A percentile compares a stretch with the other conserved stretches of the same genome.
Conservation (phyloP, 805 yeast species). For the Clavispora vitiphila region DNA sequence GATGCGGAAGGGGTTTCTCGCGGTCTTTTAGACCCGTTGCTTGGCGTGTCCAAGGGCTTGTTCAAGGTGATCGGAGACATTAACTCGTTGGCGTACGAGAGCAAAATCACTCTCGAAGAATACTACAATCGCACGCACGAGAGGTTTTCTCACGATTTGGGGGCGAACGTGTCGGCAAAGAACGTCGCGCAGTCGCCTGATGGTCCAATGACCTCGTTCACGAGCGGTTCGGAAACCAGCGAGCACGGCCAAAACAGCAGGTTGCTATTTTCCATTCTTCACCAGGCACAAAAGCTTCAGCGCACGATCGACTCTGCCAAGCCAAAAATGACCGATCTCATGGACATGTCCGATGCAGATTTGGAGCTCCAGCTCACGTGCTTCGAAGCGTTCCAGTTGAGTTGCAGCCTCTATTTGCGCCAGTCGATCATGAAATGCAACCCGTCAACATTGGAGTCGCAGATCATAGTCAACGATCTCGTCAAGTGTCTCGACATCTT, state of each 20-base stretch:
- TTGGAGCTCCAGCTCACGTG: conserved; percentile 62
- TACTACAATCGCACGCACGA: conserved; percentile 5
- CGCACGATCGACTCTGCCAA: conserved; percentile 41
- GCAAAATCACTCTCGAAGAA: conserved; percentile 28
- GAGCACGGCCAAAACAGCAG: conserved; percentile 19
- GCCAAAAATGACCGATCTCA: conserved; percentile 49
- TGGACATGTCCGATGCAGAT: conserved; percentile 40
- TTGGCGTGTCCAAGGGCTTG: conserved; percentile 69
- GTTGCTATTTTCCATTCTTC: conserved; percentile 22
- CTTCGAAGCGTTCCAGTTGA: conserved; percentile 66
- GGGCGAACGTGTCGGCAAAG: not conserved
- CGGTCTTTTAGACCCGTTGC: conserved; percentile 59
- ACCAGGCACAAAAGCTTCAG: conserved; percentile 40
- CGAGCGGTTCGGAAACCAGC: conserved; percentile 19
- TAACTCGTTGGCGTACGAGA: conserved; percentile 51
- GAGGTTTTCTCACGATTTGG: not conserved
- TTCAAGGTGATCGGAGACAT: conserved; percentile 65
- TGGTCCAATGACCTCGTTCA: not conserved
- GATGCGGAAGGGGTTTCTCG: conserved; percentile 29
- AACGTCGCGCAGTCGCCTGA: not conserved
- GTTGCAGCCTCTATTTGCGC: conserved; percentile 62
- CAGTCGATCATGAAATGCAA: conserved; percentile 60
- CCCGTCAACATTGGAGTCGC: conserved; percentile 61
- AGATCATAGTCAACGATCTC: conserved; percentile 50
- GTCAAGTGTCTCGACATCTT: conserved; percentile 55